Percentiles rank a stretch among this genome's conserved stretches.
These are phyloP conservation scores for Oenanthe javanica DNA, from an alignment of 140 eudicot species.

Conservation along the genomic window DNA sequence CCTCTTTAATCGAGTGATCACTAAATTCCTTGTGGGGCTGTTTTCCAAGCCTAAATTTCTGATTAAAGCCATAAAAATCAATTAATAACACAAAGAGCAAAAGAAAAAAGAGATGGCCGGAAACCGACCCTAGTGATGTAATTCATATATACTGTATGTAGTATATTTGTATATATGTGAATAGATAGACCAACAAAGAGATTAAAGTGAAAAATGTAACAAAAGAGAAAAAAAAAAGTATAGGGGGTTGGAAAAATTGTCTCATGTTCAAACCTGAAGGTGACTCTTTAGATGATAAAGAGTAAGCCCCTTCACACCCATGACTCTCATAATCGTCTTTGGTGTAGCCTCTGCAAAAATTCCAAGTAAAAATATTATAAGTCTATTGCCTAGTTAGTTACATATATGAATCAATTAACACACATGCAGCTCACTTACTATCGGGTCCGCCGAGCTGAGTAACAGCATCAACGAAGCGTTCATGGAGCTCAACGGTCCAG, in stretches of 20 bases:
- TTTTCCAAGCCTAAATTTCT: conserved; percentile 97
- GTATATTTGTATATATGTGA: background rate
- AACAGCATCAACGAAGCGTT: too few relatives aligned
- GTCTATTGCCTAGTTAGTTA: background rate
- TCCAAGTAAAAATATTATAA: too few relatives aligned
- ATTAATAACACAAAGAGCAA: background rate
- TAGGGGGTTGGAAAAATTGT: background rate
- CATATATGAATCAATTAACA: background rate
- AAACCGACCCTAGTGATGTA: background rate
- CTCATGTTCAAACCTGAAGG: conserved; percentile 57
- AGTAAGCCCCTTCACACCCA: conserved; percentile 96
- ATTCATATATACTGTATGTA: too few relatives aligned
- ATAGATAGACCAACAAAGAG: background rate
- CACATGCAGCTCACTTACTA: background rate
- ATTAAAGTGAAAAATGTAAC: background rate
- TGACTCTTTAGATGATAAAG: conserved; percentile 97
- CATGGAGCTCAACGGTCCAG: too few relatives aligned
- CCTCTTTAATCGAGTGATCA: conserved; percentile 80
- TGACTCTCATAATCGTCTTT: conserved; percentile 93
- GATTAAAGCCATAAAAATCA: conserved; percentile 3
- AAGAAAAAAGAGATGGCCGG: background rate
- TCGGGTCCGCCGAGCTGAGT: too few relatives aligned
- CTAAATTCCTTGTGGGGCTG: conserved; percentile 95
- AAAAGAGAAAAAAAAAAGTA: background rate
- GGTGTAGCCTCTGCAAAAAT: conserved; percentile 82